Conservation (phyloP, 371 early-diverging fungal genomes). For the Syncephalastrum sp. region DNA sequence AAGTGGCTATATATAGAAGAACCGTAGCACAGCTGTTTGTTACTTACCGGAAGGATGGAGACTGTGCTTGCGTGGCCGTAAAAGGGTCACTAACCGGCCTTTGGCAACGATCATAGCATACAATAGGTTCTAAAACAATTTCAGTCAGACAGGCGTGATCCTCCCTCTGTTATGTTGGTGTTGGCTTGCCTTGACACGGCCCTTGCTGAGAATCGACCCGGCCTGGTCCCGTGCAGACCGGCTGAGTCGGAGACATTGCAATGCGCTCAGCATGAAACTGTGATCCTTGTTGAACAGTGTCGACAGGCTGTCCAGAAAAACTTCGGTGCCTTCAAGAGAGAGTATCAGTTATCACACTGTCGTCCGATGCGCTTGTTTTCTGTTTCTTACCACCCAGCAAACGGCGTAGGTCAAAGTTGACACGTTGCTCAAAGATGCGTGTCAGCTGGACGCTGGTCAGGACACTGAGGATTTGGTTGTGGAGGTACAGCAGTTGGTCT, state of each 20-base stretch:
- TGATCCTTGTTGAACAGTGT: constrained; percentile 71
- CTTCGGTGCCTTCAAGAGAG: constrained; percentile 69
- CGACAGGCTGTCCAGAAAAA: constrained; percentile 80
- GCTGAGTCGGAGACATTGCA: constrained; percentile 73
- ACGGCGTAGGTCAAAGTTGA: constrained; percentile 88
- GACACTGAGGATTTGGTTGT: constrained; percentile 86
- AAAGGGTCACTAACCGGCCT: constrained; percentile 71
- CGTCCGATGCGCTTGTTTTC: too few relatives aligned
- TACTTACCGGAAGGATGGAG: constrained; percentile 70
- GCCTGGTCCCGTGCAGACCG: constrained; percentile 65
- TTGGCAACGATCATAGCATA: constrained; percentile 81
- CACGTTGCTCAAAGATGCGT: constrained; percentile 81
- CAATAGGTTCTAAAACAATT: constrained; percentile 48
- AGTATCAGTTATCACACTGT: neutral
- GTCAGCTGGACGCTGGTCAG: constrained; percentile 82
- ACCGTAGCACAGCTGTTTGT: too few relatives aligned
- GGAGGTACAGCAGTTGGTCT: constrained; percentile 77
- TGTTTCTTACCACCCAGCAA: constrained; percentile 57
- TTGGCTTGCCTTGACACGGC: constrained; percentile 54
- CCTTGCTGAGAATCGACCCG: constrained; percentile 55
- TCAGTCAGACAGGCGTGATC: neutral
- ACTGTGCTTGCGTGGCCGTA: constrained; percentile 77
- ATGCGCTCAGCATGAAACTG: constrained; percentile 76
- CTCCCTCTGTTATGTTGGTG: neutral
- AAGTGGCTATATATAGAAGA: neutral